phyloP scores from a whole-genome alignment of 2,329 filamentous ascomycete species.

The Fusarium nodosum region DNA sequence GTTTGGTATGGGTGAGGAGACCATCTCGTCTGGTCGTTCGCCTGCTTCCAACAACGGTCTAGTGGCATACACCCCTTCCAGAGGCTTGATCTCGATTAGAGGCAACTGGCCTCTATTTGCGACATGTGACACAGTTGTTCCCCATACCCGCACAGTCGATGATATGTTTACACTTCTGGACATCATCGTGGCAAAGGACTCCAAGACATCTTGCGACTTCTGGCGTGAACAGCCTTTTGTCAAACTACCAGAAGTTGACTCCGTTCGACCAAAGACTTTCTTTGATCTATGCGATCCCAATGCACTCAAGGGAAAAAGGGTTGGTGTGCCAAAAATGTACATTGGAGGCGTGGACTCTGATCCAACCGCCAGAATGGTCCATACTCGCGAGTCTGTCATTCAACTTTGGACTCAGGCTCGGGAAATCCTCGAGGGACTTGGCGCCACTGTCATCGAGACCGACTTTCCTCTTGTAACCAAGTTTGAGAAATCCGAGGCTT shows the following conservation, averaged over 20 bases:
- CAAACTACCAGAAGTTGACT: not conserved
- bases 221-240: conserved; percentile 33
- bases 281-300: conserved; percentile 3
- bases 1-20: conserved; percentile 9
- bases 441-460: no score
- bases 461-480: conserved; percentile 4
- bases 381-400: conserved; percentile 2
- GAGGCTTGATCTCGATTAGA: conserved; percentile 26
- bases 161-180: conserved; percentile 33
- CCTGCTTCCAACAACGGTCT: conserved; percentile 30
- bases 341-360: conserved; percentile 15
- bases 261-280: conserved; percentile 13
- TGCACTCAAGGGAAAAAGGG: conserved; percentile 14
- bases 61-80: conserved; percentile 30
- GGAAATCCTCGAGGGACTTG: no score
- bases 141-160: conserved; percentile 18
- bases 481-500: not conserved
- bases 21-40: conserved; percentile 5
- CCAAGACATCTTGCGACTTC: conserved; percentile 17
- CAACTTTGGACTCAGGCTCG: conserved; percentile 1
- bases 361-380: not conserved
- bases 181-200: conserved; percentile 14
- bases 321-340: conserved; percentile 31
- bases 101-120: conserved; percentile 37
- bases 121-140: conserved; percentile 27